phyloP scores from a whole-genome alignment of 2,329 filamentous ascomycete genomes.

The Graphilbum sp. region DNA sequence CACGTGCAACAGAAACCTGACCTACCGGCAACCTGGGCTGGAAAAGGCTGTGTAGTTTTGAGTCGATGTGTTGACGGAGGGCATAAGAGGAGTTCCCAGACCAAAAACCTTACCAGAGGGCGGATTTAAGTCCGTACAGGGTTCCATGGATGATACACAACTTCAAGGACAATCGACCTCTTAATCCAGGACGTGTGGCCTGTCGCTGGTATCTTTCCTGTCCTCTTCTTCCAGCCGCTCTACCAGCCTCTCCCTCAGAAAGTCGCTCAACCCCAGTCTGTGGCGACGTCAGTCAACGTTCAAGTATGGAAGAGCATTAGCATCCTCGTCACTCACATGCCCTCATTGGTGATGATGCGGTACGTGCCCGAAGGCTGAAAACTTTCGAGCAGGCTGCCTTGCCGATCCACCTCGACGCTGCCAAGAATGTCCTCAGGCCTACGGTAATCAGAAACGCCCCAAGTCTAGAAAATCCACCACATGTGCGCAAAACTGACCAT shows the following conservation, averaged over 20 bases:
- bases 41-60: no score
- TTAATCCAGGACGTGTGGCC: slow-evolving; percentile 7
- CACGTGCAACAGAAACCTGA: no score
- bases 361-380: slow-evolving; percentile 22
- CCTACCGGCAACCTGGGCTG: no score
- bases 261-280: slow-evolving; percentile 30
- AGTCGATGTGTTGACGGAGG: no score
- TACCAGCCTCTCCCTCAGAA: slow-evolving; percentile 35
- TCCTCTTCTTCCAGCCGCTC: slow-evolving; percentile 36
- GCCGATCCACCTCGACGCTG: slow-evolving; percentile 45
- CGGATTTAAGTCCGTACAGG: no score
- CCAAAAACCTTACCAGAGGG: no score
- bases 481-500: slow-evolving; percentile 20
- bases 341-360: slow-evolving; percentile 46
- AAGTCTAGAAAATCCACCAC: no score
- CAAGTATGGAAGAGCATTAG: slow-evolving; percentile 10
- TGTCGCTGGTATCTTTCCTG: slow-evolving; percentile 13
- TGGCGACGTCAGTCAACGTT: no score
- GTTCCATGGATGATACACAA: no score
- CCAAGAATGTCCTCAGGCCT: slow-evolving; percentile 53
- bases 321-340: slow-evolving; percentile 38
- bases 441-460: no score
- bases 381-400: slow-evolving; percentile 19
- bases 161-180: no score
- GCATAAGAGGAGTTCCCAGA: no score